Conservation (phyloP, 371 early-diverging fungal genomes). For the Circinella minor region DNA sequence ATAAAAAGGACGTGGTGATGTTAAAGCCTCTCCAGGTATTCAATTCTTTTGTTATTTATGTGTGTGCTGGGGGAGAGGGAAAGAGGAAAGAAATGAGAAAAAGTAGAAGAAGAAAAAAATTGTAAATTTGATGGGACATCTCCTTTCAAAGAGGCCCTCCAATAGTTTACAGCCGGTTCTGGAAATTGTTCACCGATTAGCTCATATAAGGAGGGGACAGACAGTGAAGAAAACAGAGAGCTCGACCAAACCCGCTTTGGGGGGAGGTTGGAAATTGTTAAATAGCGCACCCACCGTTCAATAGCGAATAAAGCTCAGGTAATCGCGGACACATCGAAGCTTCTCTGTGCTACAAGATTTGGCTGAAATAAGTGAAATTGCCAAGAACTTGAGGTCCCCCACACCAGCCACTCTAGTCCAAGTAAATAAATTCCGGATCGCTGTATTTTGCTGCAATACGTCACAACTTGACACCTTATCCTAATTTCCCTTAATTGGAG, state of each 20-base stretch:
- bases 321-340: slow-evolving; percentile 11
- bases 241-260: not conserved
- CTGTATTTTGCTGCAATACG: not conserved
- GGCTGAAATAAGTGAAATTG: not conserved
- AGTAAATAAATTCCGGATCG: slow-evolving; percentile 6
- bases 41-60: not conserved
- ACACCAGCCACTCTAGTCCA: slow-evolving; percentile 15
- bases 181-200: slow-evolving; percentile 11
- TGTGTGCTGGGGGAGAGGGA: not conserved
- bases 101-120: slow-evolving; percentile 12
- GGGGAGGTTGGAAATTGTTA: not conserved
- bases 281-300: slow-evolving; percentile 9
- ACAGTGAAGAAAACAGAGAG: not conserved
- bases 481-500: not conserved
- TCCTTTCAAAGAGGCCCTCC: slow-evolving; percentile 17
- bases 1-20: not conserved
- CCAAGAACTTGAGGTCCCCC: slow-evolving; percentile 14
- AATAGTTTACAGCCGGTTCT: slow-evolving; percentile 3
- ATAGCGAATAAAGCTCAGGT: slow-evolving; percentile 18
- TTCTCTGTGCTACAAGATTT: slow-evolving; percentile 15
- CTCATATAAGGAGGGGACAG: slow-evolving; percentile 3
- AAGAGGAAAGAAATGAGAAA: slow-evolving; percentile 3
- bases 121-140: slow-evolving; percentile 8
- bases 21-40: not conserved
- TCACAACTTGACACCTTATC: slow-evolving; percentile 6